Percentiles rank a stretch among this genome's conserved stretches.
Evolutionary conservation across 306 rosid genomes (phyloP).

Genomic region (Hylodesmum podocarpum): DNA sequence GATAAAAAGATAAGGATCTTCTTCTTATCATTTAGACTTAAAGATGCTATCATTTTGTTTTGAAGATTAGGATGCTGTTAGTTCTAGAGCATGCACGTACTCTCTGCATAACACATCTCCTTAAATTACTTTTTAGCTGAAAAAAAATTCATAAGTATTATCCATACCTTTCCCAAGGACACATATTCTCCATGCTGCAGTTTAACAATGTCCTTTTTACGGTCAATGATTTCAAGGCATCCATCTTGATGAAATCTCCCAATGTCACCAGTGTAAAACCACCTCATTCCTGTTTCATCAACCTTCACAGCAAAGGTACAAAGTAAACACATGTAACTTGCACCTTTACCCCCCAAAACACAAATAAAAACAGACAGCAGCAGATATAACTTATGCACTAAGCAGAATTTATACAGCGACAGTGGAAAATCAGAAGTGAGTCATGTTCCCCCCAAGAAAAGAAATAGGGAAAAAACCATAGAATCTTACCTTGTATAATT

Average conservation of each 20-base stretch:
- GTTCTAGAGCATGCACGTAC: no score
- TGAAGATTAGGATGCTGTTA: not conserved
- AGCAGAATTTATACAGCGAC: not conserved
- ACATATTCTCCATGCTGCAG: slow-evolving; percentile 94
- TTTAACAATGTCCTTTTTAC: slow-evolving; percentile 88
- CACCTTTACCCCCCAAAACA: not conserved
- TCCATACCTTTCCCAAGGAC: slow-evolving; percentile 80
- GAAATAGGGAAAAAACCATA: not conserved
- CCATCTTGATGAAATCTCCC: slow-evolving; percentile 84
- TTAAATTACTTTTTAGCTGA: not conserved
- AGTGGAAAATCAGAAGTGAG: not conserved
- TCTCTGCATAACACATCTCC: not conserved
- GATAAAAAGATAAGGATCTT: not conserved
- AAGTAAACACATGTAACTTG: not conserved
- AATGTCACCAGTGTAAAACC: slow-evolving; percentile 92
- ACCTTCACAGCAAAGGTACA: slow-evolving; percentile 46
- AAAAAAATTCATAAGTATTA: not conserved
- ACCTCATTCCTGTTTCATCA: slow-evolving; percentile 82
- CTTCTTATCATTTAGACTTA: no score
- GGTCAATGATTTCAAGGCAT: slow-evolving; percentile 88
- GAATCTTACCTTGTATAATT: slow-evolving; percentile 70
- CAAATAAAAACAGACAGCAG: not conserved
- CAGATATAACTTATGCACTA: slow-evolving; percentile 7
- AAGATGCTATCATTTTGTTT: not conserved
- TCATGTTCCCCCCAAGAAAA: not conserved